These are phyloP conservation scores for Nigrospora osmanthi DNA, from an alignment of 2,329 filamentous ascomycete genomes.

Conservation along the genomic window DNA sequence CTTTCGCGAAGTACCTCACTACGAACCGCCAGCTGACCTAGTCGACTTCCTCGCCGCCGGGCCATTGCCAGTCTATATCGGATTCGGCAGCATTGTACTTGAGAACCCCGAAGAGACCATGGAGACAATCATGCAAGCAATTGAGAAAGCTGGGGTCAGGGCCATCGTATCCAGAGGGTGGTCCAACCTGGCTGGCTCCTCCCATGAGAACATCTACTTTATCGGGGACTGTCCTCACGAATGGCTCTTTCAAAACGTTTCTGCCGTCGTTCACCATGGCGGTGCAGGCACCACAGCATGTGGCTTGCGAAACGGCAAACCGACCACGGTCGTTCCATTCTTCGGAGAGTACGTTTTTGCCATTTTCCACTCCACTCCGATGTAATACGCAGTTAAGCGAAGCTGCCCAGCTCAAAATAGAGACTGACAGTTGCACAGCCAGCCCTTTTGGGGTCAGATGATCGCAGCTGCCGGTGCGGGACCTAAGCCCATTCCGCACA, in stretches of 20 bases:
- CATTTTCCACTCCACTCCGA: no score
- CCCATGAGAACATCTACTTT: constrained; percentile 41
- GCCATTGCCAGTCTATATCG: constrained; percentile 70
- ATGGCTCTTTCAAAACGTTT: constrained; percentile 55
- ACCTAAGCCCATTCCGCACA: constrained; percentile 25
- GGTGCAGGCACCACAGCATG: constrained; percentile 60
- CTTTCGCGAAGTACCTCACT: constrained; percentile 62
- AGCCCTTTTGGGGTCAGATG: constrained; percentile 35
- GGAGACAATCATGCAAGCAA: constrained; percentile 49
- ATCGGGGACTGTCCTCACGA: constrained; percentile 56
- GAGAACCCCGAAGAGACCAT: constrained; percentile 53
- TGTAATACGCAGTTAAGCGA: no score
- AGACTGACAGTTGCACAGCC: no score
- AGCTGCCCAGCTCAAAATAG: no score
- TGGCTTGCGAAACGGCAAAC: constrained; percentile 49
- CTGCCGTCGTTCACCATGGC: constrained; percentile 55
- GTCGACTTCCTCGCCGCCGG: constrained; percentile 56
- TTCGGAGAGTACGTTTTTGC: constrained; percentile 48
- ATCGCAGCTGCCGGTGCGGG: constrained; percentile 29
- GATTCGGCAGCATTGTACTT: constrained; percentile 73
- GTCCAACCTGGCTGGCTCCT: constrained; percentile 48
- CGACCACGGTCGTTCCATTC: constrained; percentile 59
- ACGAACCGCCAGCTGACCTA: constrained; percentile 57
- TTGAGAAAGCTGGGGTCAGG: constrained; percentile 47
- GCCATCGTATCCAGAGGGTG: constrained; percentile 58